Conservation (phyloP, 495 filamentous ascomycete species). For the Hyphodiscus hymeniophilus region DNA sequence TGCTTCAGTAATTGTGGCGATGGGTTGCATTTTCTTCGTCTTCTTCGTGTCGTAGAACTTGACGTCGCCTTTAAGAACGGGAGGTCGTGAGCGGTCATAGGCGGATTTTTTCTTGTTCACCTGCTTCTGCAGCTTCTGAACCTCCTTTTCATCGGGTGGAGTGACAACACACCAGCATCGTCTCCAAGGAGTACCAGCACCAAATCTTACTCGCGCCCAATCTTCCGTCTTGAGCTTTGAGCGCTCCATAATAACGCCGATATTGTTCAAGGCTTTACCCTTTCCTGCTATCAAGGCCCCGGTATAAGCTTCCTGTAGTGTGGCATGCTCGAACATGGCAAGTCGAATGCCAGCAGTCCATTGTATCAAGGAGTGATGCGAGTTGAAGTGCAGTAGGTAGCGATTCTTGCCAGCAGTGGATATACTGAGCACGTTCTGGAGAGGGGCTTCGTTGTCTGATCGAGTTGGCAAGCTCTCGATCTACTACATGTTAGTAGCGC, state of each 20-base stretch:
- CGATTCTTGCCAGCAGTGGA: slow-evolving; percentile 93
- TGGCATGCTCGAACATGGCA: slow-evolving; percentile 89
- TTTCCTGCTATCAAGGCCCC: slow-evolving; percentile 93
- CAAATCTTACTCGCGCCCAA: slow-evolving; percentile 94
- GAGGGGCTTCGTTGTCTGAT: slow-evolving; percentile 59
- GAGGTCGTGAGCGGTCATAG: slow-evolving; percentile 60
- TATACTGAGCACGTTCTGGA: slow-evolving; percentile 91
- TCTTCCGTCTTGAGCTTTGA: slow-evolving; percentile 70
- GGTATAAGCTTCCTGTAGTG: slow-evolving; percentile 93
- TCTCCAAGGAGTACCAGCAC: slow-evolving; percentile 92
- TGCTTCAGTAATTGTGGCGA: slow-evolving; percentile 83
- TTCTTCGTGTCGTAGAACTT: slow-evolving; percentile 94
- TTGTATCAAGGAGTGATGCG: slow-evolving; percentile 83
- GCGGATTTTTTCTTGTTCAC: slow-evolving; percentile 72
- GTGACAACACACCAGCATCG: slow-evolving; percentile 93
- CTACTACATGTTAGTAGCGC: slow-evolving; percentile 35
- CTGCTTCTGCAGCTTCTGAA: slow-evolving; percentile 71
- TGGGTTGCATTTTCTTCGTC: slow-evolving; percentile 82
- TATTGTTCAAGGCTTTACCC: slow-evolving; percentile 79
- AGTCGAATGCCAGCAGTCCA: slow-evolving; percentile 95
- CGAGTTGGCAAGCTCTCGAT: slow-evolving; percentile 85
- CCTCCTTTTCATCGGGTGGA: slow-evolving; percentile 88
- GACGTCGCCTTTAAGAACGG: slow-evolving; percentile 72
- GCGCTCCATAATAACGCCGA: slow-evolving; percentile 76
- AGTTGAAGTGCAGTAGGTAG: slow-evolving; percentile 93